Base-by-base conservation (phyloP, 495 filamentous ascomycete species). In the Glonium stellatum region DNA sequence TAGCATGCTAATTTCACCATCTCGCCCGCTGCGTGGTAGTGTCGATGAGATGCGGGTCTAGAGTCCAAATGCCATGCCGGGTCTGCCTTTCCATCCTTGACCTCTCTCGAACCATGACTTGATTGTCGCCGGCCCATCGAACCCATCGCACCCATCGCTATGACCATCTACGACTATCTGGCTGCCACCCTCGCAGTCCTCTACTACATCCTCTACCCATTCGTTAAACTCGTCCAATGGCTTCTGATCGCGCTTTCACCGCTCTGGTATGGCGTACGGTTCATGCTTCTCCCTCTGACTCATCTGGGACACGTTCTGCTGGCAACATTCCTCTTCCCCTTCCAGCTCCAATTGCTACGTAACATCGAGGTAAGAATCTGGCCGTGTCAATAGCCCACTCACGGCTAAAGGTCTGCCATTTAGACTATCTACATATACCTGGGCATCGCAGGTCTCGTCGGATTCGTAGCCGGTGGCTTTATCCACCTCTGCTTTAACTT, bases 361-460 rank as follows among this genome's bases (percentile, higher is more conserved):
- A 84, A 77, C 69, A 78, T 88, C 55, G 85, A 90, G 83, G 87
- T 88, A 79, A 66, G 46, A 22, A 56, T 31, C 27, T 31, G 27
- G 37, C 27, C 36, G 5, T 27, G 35, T 53, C 22, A 37, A 22
- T 51, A 52, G 10, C 6, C n/a, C 4, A 47, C 19, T 59, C 11
- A 58, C 66, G 60, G 60, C 55, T 27, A 27, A 48, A n/a, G 10
- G 9, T n/a, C 19, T 48, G 5, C n/a, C 1, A 18, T 37, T 25
- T 57, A 87, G 85, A 81, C 82, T 50, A 67, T 88, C 22, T 84
- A 86, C 65, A 82, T 82, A 66, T 88, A 82, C 72, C 69, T 88
- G 25, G 81, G 80, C 46, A 73, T 80, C 54, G 85, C 85, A 18
- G 71, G 76, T 12, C 57, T 87, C 21, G 75, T 85, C 58, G 87